These are phyloP conservation scores for Yamadazyma songkhlaensis DNA, from an alignment of 1,139 yeast species.

Conservation along the genomic window DNA sequence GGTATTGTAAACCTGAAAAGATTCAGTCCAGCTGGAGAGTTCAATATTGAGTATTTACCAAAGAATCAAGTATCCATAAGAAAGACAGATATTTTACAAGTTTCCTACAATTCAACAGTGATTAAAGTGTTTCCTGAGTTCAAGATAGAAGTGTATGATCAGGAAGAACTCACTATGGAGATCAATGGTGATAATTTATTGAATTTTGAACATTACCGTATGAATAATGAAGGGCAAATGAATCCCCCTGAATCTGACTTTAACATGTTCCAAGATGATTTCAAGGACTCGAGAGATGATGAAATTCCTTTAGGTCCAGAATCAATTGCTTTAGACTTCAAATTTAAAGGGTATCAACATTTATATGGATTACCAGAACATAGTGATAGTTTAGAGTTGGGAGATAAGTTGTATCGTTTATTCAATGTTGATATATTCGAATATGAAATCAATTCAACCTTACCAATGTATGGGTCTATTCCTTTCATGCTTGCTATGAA, in stretches of 20 bases:
- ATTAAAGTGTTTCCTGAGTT: constrained; percentile 30
- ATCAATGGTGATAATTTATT: constrained; percentile 69
- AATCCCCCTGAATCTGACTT: constrained; percentile 54
- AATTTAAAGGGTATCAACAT: constrained; percentile 56
- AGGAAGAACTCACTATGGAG: constrained; percentile 46
- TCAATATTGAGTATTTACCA: neutral
- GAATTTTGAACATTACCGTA: constrained; percentile 77
- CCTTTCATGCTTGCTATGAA: constrained; percentile 79
- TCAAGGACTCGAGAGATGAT: constrained; percentile 60
- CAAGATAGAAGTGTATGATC: constrained; percentile 44
- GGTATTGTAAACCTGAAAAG: constrained; percentile 39
- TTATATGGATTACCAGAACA: constrained; percentile 96
- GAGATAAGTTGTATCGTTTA: constrained; percentile 74
- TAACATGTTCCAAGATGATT: constrained; percentile 59
- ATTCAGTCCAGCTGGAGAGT: constrained; percentile 40
- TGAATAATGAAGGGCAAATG: constrained; percentile 38
- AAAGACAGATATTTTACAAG: neutral
- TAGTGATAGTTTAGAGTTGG: constrained; percentile 72
- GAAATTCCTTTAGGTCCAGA: constrained; percentile 83
- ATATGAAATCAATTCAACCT: constrained; percentile 74
- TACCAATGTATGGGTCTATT: constrained; percentile 94
- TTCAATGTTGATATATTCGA: constrained; percentile 94
- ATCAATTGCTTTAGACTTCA: constrained; percentile 75
- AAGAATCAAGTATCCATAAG: neutral
- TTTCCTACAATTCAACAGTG: constrained; percentile 15